Conservation (phyloP, 2,329 filamentous ascomycete genomes). For the Samsoniella hepiali region DNA sequence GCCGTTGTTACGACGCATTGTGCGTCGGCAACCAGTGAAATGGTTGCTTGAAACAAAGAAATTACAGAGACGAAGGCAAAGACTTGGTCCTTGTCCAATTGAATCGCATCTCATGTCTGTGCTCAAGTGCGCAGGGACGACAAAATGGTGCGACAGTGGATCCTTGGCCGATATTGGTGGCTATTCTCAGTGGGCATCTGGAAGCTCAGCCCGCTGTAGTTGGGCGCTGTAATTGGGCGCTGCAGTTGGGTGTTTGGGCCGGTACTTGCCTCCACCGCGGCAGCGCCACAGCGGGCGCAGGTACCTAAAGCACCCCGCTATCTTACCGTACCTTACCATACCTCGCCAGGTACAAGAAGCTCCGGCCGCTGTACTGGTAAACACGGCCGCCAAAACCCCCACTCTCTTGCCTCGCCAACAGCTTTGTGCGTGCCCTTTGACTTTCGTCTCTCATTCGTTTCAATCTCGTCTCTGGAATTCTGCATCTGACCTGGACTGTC, state of each 20-base stretch:
- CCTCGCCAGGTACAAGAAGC: not conserved
- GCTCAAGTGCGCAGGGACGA: too few species aligned
- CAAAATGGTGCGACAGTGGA: too few species aligned
- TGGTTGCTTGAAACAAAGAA: too few species aligned
- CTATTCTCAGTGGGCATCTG: not conserved
- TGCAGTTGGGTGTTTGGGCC: too few species aligned
- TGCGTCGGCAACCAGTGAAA: too few species aligned
- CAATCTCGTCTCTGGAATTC: not conserved
- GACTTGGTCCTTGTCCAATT: too few species aligned
- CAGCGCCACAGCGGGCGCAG: not conserved
- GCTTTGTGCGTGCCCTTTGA: not conserved
- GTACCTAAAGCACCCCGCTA: not conserved
- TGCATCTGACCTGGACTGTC: not conserved
- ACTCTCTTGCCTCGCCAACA: conserved; percentile 15
- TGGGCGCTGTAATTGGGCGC: not conserved
- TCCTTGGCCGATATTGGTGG: not conserved
- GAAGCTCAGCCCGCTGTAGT: not conserved
- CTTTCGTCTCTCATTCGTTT: not conserved
- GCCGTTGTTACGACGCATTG: too few species aligned
- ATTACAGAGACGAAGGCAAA: too few species aligned
- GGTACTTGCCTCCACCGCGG: not conserved
- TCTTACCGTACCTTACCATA: not conserved
- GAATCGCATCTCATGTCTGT: too few species aligned
- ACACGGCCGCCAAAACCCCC: conserved; percentile 9
- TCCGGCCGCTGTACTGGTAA: not conserved